Evolutionary conservation across 129 eudicot species (phyloP).

Genomic region (Lonicera japonica): DNA sequence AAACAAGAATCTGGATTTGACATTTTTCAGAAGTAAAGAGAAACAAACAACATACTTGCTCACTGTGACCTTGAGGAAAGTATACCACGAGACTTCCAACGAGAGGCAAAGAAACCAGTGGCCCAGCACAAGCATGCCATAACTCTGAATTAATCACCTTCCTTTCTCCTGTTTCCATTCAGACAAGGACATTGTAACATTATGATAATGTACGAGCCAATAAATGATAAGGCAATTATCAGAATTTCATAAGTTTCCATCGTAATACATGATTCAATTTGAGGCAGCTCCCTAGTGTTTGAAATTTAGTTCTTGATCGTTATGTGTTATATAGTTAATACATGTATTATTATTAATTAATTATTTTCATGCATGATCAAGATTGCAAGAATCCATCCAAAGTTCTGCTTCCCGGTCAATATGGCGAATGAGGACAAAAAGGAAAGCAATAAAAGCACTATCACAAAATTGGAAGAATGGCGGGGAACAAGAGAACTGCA

Average conservation of each 20-base stretch:
- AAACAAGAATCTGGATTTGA: constrained; percentile 1
- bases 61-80: constrained; percentile 98
- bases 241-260: neutral
- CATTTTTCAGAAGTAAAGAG: constrained; percentile 4
- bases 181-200: neutral
- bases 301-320: neutral
- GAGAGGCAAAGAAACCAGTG: constrained; percentile 81
- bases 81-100: constrained; percentile 89
- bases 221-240: neutral
- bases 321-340: neutral
- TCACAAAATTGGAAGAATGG: too few relatives aligned
- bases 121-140: constrained; percentile 99
- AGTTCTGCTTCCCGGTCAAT: neutral
- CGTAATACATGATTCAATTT: neutral
- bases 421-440: neutral
- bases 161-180: constrained; percentile 41
- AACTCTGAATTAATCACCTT: constrained; percentile 75
- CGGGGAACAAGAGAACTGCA: neutral
- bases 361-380: neutral
- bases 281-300: neutral
- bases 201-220: neutral
- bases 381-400: neutral
- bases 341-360: neutral
- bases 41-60: constrained; percentile 48
- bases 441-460: neutral